phyloP scores from a whole-genome alignment of 2,329 filamentous ascomycete genomes.

The Microsporum canis region DNA sequence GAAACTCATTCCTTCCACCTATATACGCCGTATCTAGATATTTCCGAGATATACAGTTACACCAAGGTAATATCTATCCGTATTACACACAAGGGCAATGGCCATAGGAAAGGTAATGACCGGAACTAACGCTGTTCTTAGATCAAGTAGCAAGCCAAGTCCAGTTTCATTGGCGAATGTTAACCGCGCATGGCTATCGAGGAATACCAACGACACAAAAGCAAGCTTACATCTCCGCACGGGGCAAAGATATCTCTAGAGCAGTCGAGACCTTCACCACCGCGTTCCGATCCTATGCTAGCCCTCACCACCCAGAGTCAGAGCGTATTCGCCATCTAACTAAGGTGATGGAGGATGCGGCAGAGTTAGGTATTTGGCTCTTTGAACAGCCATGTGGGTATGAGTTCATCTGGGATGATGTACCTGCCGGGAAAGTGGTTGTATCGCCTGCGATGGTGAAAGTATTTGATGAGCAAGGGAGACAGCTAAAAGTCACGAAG shows the following conservation, averaged over 20 bases:
- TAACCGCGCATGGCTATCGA: slow-evolving; percentile 18
- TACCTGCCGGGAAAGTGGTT: background rate
- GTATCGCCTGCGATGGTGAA: slow-evolving; percentile 18
- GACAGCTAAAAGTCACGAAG: slow-evolving; percentile 11
- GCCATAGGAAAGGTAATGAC: background rate
- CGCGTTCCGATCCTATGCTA: slow-evolving; percentile 17
- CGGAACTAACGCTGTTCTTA: background rate
- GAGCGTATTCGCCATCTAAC: slow-evolving; percentile 16
- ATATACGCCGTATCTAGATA: background rate
- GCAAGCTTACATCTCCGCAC: background rate
- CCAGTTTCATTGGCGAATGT: slow-evolving; percentile 22
- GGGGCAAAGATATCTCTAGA: background rate
- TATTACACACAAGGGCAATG: too few species aligned
- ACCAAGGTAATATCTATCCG: background rate
- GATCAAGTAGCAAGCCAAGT: slow-evolving; percentile 12
- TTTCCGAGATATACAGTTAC: background rate
- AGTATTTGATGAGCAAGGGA: slow-evolving; percentile 17
- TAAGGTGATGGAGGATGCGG: slow-evolving; percentile 15
- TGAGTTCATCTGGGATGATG: slow-evolving; percentile 12
- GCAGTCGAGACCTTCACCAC: slow-evolving; percentile 12
- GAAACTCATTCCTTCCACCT: slow-evolving; percentile 9
- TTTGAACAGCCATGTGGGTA: slow-evolving; percentile 22
- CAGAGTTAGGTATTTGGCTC: slow-evolving; percentile 20
- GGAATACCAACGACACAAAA: background rate
- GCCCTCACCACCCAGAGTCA: slow-evolving; percentile 9